Evolutionary conservation across 2,329 filamentous ascomycete species (phyloP), one percentile per base, ranked within the genome.

Genomic region (Pseudogymnoascus sp.): DNA sequence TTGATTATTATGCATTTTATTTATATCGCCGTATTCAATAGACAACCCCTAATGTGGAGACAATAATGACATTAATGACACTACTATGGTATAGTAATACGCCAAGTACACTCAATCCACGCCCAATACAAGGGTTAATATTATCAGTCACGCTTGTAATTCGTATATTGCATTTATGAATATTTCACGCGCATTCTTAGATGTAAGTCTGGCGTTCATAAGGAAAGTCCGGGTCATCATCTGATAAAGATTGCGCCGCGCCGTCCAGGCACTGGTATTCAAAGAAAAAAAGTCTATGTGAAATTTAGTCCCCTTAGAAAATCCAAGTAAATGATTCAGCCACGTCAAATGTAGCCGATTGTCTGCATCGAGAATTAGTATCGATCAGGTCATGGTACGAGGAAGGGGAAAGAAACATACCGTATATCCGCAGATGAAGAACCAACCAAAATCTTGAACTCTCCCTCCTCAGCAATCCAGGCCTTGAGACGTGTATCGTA

Each of bases 401-500:
- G 13, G 26, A 58, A 3, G 13, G 33, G 10, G 35, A n/a, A 26
- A 47, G 31, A n/a, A 11, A 71, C 79, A 69, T 74, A 85, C 84
- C 81, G 79, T 68, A 88, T 85, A 76, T 88, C 85, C 40, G 72
- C 77, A 63, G 83, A 84, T 47, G 82, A 85, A 7, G 84, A 80
- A 2, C 84, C 86, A 66, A 89, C 77, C 50, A 86, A 68, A 1
- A 85, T 78, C 61, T 82, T 75, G 69, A 88, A 89, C 1, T 67
- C 69, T 1, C 86, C 86, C 72, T 85, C 81, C 71, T 88, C 86
- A 0, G 84, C 85, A 64, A 88, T 80, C 86, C 86, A 89, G 5
- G 77, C 79, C 5, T 75, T 74, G 13, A 84, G 68, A 2, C 77
- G 76, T 13, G 81, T 82, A 64, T 89, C 84, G 65, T 85, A 89